Conservation (phyloP, 345 rosid species). For the Rhodamnia rubescens region DNA sequence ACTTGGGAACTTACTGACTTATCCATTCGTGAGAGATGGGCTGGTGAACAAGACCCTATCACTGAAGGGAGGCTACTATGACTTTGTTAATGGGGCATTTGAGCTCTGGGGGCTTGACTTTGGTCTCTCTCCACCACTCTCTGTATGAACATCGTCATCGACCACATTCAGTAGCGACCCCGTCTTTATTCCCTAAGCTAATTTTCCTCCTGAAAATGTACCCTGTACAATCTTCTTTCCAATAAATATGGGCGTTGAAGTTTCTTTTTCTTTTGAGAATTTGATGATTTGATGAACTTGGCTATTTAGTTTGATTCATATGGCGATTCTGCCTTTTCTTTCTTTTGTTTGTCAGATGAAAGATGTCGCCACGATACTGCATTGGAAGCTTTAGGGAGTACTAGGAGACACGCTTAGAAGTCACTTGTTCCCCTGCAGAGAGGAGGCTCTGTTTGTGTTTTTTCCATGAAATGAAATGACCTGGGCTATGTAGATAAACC, state of each 20-base stretch:
- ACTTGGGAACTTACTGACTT: conserved; percentile 67
- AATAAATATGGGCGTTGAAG: neutral
- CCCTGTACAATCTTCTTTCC: neutral
- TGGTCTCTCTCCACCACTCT: conserved; percentile 54
- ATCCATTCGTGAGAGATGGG: conserved; percentile 93
- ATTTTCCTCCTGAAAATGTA: neutral
- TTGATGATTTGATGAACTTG: neutral
- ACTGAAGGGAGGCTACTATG: conserved; percentile 86
- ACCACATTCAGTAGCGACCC: conserved; percentile 1
- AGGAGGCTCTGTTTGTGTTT: conserved; percentile 9
- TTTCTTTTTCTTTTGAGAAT: neutral
- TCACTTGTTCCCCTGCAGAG: conserved; percentile 15
- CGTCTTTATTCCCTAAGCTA: neutral
- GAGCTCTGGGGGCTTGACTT: conserved; percentile 93
- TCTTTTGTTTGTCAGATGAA: conserved; percentile 59
- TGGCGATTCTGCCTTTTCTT: conserved; percentile 18
- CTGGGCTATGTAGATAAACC: conserved; percentile 17
- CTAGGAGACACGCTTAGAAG: conserved; percentile 23
- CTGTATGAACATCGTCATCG: conserved; percentile 57
- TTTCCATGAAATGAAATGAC: neutral
- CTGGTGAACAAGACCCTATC: conserved; percentile 71
- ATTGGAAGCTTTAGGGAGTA: conserved; percentile 73
- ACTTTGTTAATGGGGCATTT: conserved; percentile 70
- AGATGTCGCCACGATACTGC: conserved; percentile 99
- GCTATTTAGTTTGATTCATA: conserved; percentile 12